Conservation (phyloP, 2,329 filamentous ascomycete species). For the Acrocalymma vagum region DNA sequence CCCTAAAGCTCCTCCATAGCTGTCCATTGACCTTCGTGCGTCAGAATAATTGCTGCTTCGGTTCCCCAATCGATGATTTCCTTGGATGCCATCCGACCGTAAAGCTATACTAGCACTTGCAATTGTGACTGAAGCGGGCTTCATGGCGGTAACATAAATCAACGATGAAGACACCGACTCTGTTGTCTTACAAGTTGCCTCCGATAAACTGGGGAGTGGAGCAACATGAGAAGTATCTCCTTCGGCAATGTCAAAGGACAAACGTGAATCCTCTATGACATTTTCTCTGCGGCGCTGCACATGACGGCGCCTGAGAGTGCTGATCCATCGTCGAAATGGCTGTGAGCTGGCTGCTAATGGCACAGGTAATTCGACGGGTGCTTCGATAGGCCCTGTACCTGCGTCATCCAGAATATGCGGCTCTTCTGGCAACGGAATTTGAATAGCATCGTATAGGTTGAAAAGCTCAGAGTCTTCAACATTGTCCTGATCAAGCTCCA, state of each 20-base stretch:
- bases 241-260: conserved; percentile 42
- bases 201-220: conserved; percentile 12
- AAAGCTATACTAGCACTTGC: conserved; percentile 74
- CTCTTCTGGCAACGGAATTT: conserved; percentile 35
- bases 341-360: conserved; percentile 18
- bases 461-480: conserved; percentile 31
- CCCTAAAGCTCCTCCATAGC: conserved; percentile 54
- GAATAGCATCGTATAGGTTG: conserved; percentile 41
- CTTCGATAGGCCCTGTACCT: conserved; percentile 12
- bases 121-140: conserved; percentile 81
- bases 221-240: conserved; percentile 16
- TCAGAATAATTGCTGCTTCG: conserved; percentile 68
- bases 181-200: conserved; percentile 48
- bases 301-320: conserved; percentile 69
- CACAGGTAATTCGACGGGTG: conserved; percentile 3
- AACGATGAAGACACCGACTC: conserved; percentile 77
- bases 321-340: conserved; percentile 79
- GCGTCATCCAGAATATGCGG: conserved; percentile 29
- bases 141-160: conserved; percentile 80
- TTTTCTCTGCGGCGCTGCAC: conserved; percentile 46
- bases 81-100: conserved; percentile 67
- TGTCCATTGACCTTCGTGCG: conserved; percentile 70
- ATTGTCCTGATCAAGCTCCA: conserved; percentile 20
- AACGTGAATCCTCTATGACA: conserved; percentile 41
- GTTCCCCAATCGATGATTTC: conserved; percentile 64